Evolutionary conservation across 306 rosid species (phyloP), one percentile per base, ranked within the genome.

Genomic region (Ormosia semicastrata): DNA sequence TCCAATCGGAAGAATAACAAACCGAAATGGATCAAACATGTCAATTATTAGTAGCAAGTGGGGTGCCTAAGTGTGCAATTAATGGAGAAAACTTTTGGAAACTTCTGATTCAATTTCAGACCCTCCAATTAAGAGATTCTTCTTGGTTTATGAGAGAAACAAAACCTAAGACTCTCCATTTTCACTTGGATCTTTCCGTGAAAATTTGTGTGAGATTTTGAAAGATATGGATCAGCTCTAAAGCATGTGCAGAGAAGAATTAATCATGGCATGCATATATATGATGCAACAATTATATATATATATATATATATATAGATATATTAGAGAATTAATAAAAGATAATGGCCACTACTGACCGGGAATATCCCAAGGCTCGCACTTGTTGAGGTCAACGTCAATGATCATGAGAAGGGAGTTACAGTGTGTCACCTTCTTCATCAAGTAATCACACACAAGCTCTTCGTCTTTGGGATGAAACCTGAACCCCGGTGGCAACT

Each of bases 401-500:
- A 92, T 24, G 24, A 24, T 91, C 90, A 94, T 60, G 75, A 92
- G 97, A 67, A 84, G 76, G 34, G 94, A 85, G 75, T 86, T 82
- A 69, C 57, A 69, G 54, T 82, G 87, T 39, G 85, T 71, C 6
- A 87, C 81, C 87, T 92, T 94, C 87, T 89, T 91, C 87, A 94
- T 78, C 89, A 94, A 81, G 72, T 94, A 94, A 82, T 92, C 96
- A 82, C 94, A 94, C 0, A 94, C 98, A 52, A 94, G 93, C 10
- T 94, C 98, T 84, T 94, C 98, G 76, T 94, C 98, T 85, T 85
- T 91, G 1, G 98, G 98, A 89, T 94, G 98, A 81, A 94, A 94
- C 86, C 98, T 88, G 74, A 94, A 94, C 36, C 98, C 98, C 2
- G 98, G 97, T 53, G 98, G 98, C 50, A 94, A 53, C 64, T 87